Conservation (phyloP, 345 rosid species). For the Cardiospermum halicacabum region DNA sequence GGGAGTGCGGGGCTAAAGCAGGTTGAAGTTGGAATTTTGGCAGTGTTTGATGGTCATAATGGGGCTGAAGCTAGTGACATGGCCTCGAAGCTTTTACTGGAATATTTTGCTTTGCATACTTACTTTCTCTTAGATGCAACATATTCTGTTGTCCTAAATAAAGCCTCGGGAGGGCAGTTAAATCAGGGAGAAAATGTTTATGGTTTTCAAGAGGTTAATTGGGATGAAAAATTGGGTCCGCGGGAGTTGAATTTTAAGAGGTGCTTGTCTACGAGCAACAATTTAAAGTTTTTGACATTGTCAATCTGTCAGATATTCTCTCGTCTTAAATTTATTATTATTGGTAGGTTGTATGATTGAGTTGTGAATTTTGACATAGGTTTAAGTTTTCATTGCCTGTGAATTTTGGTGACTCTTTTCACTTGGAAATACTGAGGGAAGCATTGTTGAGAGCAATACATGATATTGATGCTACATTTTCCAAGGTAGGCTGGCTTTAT, state of each 20-base stretch:
- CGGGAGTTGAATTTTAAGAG: slow-evolving; percentile 46
- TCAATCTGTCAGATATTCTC: background rate
- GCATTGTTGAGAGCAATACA: slow-evolving; percentile 81
- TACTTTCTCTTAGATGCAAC: slow-evolving; percentile 87
- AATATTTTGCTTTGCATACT: slow-evolving; percentile 83
- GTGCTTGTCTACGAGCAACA: slow-evolving; percentile 29
- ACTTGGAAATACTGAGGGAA: slow-evolving; percentile 74
- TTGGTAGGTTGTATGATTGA: slow-evolving; percentile 3
- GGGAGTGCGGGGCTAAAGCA: slow-evolving; percentile 59
- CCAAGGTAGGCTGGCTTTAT: slow-evolving; percentile 46
- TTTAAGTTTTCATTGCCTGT: slow-evolving; percentile 42
- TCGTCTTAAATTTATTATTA: background rate
- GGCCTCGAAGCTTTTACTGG: slow-evolving; percentile 82
- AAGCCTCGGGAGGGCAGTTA: slow-evolving; percentile 41
- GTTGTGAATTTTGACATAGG: slow-evolving; percentile 36
- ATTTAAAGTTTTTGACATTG: background rate
- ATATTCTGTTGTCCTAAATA: slow-evolving; percentile 46
- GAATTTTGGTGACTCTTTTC: slow-evolving; percentile 59
- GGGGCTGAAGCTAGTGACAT: slow-evolving; percentile 98
- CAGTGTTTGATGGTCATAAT: slow-evolving; percentile 94
- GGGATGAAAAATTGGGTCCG: slow-evolving; percentile 40
- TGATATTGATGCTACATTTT: slow-evolving; percentile 80
- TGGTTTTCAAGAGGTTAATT: slow-evolving; percentile 39
- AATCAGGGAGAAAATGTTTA: slow-evolving; percentile 38
- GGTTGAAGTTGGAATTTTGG: slow-evolving; percentile 68